Evolutionary conservation across 495 filamentous ascomycete species (phyloP).

Genomic region (Penicillium coffeae): DNA sequence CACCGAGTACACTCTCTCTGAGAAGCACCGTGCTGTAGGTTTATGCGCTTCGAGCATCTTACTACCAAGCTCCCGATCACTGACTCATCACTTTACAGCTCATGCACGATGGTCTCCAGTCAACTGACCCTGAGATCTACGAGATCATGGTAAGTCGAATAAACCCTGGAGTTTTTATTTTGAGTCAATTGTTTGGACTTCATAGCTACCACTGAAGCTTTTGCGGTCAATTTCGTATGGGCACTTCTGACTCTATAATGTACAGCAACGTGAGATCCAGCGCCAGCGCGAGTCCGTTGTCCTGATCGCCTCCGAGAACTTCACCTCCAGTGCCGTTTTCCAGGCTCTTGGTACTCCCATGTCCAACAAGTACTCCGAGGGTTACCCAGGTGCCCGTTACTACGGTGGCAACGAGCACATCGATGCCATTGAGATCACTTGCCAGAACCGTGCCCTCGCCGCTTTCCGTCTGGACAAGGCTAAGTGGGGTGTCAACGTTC

Average conservation of each 20-base stretch:
- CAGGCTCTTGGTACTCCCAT: conserved; percentile 96
- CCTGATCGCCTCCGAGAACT: conserved; percentile 98
- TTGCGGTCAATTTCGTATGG: not conserved
- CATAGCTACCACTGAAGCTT: not conserved
- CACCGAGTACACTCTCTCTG: conserved; percentile 70
- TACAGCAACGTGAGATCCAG: conserved; percentile 86
- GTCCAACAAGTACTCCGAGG: conserved; percentile 99
- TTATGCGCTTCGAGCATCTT: conserved; percentile 2
- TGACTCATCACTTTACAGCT: conserved; percentile 63
- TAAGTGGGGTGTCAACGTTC: conserved; percentile 99
- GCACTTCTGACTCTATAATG: conserved; percentile 1
- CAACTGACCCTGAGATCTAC: conserved; percentile 86
- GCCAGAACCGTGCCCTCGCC: conserved; percentile 90
- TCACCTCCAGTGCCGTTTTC: conserved; percentile 94
- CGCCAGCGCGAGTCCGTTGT: conserved; percentile 98
- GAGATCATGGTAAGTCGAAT: conserved; percentile 80
- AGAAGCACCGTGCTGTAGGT: conserved; percentile 84
- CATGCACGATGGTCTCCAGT: conserved; percentile 81
- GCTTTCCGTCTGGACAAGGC: conserved; percentile 81
- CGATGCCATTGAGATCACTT: conserved; percentile 90
- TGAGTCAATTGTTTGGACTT: not conserved
- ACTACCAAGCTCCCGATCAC: conserved; percentile 17
- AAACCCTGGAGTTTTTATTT: not conserved
- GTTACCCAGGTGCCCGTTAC: conserved; percentile 96
- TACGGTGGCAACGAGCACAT: conserved; percentile 99